phyloP scores from a whole-genome alignment of 306 rosid genomes.

The Vigna nakashimae region DNA sequence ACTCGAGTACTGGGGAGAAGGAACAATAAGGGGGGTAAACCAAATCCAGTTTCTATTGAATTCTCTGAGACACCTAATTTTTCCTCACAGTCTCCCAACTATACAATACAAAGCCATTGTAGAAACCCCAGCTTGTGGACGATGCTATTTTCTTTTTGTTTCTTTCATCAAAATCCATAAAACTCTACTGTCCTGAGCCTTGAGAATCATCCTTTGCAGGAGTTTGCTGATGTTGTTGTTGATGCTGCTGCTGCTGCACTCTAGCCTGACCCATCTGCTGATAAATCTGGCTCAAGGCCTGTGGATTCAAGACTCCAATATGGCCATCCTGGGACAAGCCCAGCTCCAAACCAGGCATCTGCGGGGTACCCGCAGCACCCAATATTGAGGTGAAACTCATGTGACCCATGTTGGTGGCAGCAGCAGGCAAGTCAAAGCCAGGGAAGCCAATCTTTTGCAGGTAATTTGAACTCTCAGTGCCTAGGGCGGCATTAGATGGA shows the following conservation, averaged over 20 bases:
- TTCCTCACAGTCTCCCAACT: constrained; percentile 56
- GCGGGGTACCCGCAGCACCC: constrained; percentile 69
- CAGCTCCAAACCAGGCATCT: constrained; percentile 88
- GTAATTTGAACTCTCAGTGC: constrained; percentile 69
- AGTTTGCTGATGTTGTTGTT: constrained; percentile 54
- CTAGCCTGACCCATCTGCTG: constrained; percentile 94
- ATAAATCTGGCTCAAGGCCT: constrained; percentile 86
- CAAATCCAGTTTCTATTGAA: constrained; percentile 73
- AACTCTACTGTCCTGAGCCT: constrained; percentile 74
- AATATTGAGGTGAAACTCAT: constrained; percentile 95
- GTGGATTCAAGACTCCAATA: constrained; percentile 88
- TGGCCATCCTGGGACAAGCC: constrained; percentile 94
- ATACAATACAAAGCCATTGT: constrained; percentile 59
- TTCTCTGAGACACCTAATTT: constrained; percentile 53
- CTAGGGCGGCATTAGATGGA: constrained; percentile 58
- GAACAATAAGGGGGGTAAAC: constrained; percentile 60
- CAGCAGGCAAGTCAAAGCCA: constrained; percentile 80
- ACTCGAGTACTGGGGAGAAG: constrained; percentile 63
- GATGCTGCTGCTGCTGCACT: constrained; percentile 55
- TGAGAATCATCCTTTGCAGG: constrained; percentile 93
- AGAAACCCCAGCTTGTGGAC: constrained; percentile 59
- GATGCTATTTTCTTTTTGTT: constrained; percentile 45
- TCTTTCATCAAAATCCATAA: constrained; percentile 38
- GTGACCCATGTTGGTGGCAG: constrained; percentile 68
- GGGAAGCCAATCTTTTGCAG: constrained; percentile 83